Conservation (phyloP, 768 basidiomycete species). For the Tulasnella sp. region DNA sequence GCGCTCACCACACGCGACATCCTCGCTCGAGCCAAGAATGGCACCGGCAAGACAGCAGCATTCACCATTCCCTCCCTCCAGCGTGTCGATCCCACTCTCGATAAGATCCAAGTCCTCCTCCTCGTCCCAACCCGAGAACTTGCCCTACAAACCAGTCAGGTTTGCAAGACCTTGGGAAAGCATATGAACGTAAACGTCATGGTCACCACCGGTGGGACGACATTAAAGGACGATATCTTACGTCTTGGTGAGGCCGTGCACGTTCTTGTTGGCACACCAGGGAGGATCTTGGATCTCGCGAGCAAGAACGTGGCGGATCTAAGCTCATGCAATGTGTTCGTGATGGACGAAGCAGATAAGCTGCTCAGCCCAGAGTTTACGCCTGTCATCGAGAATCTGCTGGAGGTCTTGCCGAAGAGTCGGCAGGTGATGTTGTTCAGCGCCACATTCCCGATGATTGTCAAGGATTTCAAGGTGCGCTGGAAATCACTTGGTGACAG, state of each 20-base stretch:
- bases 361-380: conserved; percentile 94
- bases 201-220: conserved; percentile 98
- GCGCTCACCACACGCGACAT: conserved; percentile 89
- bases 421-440: conserved; percentile 99
- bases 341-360: conserved; percentile 99
- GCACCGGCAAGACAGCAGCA: conserved; percentile 96
- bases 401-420: conserved; percentile 69
- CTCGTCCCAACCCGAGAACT: conserved; percentile 99
- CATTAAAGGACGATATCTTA: conserved; percentile 95
- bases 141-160: conserved; percentile 96
- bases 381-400: conserved; percentile 93
- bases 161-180: conserved; percentile 93
- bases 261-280: conserved; percentile 94
- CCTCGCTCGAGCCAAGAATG: conserved; percentile 91
- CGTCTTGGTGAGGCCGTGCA: conserved; percentile 84
- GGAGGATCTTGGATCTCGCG: conserved; percentile 87
- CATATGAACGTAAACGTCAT: conserved; percentile 94
- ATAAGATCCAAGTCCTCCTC: conserved; percentile 90
- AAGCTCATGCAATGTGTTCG: conserved; percentile 87
- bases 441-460: conserved; percentile 97
- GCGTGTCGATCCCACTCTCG: conserved; percentile 70
- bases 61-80: conserved; percentile 97
- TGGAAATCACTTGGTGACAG: background rate
- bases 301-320: conserved; percentile 91
- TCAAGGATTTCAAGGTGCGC: conserved; percentile 94